Percentiles rank a stretch among this genome's conserved stretches.
These are phyloP conservation scores for Lactarius indigo DNA, from an alignment of 768 basidiomycete species.

Conservation along the genomic window DNA sequence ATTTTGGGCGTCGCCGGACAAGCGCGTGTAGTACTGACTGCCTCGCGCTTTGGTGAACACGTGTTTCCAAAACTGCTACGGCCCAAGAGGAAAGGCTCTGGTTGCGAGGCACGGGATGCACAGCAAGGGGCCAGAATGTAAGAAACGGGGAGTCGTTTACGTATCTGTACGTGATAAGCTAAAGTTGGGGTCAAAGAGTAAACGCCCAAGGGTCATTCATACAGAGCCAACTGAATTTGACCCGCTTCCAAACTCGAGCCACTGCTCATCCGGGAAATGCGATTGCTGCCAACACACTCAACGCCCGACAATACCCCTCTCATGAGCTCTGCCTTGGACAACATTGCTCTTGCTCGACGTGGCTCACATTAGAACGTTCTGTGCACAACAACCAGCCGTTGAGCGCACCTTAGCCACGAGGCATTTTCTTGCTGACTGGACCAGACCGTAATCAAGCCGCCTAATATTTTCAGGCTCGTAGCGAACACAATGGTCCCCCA, in stretches of 20 bases:
- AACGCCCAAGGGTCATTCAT: too few relatives aligned
- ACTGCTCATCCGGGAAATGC: not conserved
- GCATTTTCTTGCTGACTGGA: not conserved
- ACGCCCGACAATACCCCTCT: not conserved
- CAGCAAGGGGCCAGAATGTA: not conserved
- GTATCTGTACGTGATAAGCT: not conserved
- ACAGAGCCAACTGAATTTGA: not conserved
- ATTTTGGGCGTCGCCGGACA: not conserved
- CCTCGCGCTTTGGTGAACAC: not conserved
- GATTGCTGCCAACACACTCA: not conserved
- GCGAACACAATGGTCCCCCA: not conserved
- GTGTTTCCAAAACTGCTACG: not conserved
- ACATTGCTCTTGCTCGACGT: not conserved
- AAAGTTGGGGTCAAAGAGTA: too few relatives aligned
- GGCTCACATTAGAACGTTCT: not conserved
- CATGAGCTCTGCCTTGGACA: not conserved
- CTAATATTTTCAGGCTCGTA: not conserved
- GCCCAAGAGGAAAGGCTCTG: not conserved
- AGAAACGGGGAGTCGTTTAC: not conserved
- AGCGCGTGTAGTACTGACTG: not conserved
- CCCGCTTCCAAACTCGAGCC: not conserved
- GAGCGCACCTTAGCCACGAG: constrained; percentile 8
- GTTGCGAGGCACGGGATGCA: not conserved
- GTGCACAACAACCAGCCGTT: not conserved
- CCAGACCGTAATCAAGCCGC: not conserved